phyloP scores from a whole-genome alignment of 2,329 filamentous ascomycete genomes.

The Plectosphaerella sp. region DNA sequence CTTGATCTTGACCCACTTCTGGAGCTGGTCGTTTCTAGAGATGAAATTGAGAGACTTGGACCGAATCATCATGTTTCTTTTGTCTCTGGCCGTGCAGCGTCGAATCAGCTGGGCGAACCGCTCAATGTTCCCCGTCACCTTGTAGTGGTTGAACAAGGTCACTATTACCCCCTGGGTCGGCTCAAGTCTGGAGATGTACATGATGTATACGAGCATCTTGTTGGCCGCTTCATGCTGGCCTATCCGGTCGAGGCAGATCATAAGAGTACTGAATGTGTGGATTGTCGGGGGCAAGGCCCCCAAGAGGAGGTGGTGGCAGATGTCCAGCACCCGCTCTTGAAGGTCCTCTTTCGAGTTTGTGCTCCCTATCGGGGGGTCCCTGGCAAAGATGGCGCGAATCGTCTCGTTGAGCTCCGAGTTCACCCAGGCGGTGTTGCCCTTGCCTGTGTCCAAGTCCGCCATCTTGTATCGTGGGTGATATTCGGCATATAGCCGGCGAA shows the following conservation, averaged over 20 bases:
- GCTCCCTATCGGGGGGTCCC: neutral
- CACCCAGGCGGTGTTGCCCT: neutral
- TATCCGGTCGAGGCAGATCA: constrained; percentile 57
- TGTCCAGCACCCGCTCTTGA: constrained; percentile 28
- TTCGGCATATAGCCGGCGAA: too few species aligned
- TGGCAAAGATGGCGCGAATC: constrained; percentile 4
- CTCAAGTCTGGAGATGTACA: constrained; percentile 34
- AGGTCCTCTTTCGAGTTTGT: neutral
- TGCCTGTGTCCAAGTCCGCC: neutral
- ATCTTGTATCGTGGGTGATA: neutral
- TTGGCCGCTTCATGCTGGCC: constrained; percentile 46
- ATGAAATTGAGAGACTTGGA: constrained; percentile 28
- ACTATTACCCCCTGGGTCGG: constrained; percentile 45
- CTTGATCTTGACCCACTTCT: constrained; percentile 21
- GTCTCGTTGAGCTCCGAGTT: constrained; percentile 3
- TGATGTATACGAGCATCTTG: constrained; percentile 46
- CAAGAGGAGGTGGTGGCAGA: constrained; percentile 64
- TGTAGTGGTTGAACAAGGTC: constrained; percentile 48
- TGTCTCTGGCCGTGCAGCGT: constrained; percentile 39
- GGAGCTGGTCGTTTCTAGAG: constrained; percentile 16
- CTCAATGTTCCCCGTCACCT: constrained; percentile 30
- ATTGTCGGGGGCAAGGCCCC: constrained; percentile 59
- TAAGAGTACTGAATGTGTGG: constrained; percentile 66
- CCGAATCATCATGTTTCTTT: constrained; percentile 26
- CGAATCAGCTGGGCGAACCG: constrained; percentile 39